Conservation (phyloP, 306 rosid species). For the Quercus variabilis region DNA sequence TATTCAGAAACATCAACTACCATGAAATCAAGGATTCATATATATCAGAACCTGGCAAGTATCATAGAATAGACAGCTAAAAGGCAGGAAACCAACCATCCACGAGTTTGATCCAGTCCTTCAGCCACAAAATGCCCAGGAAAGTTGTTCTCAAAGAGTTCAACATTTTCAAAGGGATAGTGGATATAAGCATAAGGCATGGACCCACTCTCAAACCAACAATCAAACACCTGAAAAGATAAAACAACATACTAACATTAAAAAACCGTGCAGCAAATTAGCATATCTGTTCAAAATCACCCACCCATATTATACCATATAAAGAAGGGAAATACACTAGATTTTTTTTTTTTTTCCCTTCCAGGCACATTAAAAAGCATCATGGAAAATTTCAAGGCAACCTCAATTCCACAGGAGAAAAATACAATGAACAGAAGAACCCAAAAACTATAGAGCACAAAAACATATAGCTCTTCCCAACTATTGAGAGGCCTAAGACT, state of each 20-base stretch:
- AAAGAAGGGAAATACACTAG: neutral
- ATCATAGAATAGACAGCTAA: neutral
- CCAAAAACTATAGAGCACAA: neutral
- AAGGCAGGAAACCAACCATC: conserved; percentile 65
- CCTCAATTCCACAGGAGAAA: neutral
- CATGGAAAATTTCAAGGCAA: neutral
- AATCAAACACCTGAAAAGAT: conserved; percentile 85
- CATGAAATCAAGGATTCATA: neutral
- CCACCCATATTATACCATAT: neutral
- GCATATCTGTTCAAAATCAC: neutral
- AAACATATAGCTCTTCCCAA: neutral
- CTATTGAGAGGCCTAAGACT: neutral
- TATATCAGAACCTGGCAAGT: neutral
- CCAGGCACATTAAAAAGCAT: neutral
- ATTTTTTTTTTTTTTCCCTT: neutral
- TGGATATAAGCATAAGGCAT: conserved; percentile 98
- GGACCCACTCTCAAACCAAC: conserved; percentile 99
- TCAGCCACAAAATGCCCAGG: conserved; percentile 98
- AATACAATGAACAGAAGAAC: neutral
- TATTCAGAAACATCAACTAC: neutral
- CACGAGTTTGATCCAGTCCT: conserved; percentile 97
- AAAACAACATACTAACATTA: conserved; percentile 11
- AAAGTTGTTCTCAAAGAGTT: conserved; percentile 87
- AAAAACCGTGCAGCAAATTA: neutral
- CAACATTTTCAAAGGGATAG: conserved; percentile 87